Conservation (phyloP, 139 green algal species). For the Eudorina sp. region DNA sequence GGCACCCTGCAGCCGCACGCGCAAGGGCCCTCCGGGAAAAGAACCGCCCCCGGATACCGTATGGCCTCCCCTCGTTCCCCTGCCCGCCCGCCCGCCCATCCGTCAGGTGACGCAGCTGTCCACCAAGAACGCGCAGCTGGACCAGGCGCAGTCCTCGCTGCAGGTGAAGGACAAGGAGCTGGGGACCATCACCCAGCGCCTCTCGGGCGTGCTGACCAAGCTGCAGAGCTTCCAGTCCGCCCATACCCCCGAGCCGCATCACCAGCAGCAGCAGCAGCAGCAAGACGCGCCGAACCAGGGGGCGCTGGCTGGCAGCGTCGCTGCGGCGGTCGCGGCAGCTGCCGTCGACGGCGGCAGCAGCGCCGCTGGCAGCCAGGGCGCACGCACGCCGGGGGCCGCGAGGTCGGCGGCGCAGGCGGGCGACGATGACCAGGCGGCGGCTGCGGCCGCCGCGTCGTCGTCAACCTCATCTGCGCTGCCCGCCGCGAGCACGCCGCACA, state of each 20-base stretch:
- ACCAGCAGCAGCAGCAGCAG: not conserved
- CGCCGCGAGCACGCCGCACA: not conserved
- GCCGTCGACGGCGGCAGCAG: no score
- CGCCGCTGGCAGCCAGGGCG: no score
- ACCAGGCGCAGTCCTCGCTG: slow-evolving; percentile 19
- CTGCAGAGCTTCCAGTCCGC: slow-evolving; percentile 17
- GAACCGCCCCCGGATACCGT: not conserved
- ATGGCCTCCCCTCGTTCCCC: not conserved
- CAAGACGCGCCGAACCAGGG: not conserved
- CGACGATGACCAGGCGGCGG: no score
- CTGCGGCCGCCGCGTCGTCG: no score
- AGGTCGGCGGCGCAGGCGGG: no score
- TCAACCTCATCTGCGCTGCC: not conserved
- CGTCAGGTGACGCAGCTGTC: slow-evolving; percentile 48
- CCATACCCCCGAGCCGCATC: not conserved
- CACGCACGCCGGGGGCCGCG: no score
- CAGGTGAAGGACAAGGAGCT: slow-evolving; percentile 33
- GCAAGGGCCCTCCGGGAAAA: no score
- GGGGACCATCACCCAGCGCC: slow-evolving; percentile 2
- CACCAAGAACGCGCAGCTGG: slow-evolving; percentile 40
- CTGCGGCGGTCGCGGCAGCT: no score
- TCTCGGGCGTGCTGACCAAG: slow-evolving; percentile 1
- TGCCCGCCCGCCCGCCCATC: no score
- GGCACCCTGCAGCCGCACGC: no score
- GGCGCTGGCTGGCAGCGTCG: not conserved